Evolutionary conservation across 805 yeast species (phyloP).

Genomic region (Kodamaea laetipori): DNA sequence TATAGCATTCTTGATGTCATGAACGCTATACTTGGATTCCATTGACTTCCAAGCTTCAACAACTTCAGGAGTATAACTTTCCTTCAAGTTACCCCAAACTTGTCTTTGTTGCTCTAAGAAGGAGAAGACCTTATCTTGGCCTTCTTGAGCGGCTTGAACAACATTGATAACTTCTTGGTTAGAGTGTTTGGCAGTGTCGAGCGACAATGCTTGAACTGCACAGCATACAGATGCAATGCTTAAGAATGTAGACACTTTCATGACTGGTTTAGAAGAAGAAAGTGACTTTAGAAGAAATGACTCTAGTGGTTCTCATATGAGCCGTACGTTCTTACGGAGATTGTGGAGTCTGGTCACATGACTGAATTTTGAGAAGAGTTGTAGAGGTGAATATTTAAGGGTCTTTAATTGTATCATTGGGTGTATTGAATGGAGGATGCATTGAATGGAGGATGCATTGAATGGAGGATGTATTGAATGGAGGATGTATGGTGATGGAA

Average conservation of each 20-base stretch:
- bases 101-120: constrained; percentile 7
- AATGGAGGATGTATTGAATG: too few species aligned
- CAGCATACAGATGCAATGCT: not conserved
- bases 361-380: too few species aligned
- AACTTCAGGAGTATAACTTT: constrained; percentile 7
- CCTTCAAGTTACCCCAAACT: constrained; percentile 6
- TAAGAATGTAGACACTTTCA: not conserved
- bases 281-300: too few species aligned
- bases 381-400: too few species aligned
- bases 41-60: constrained; percentile 7
- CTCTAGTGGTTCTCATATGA: too few species aligned
- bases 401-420: too few species aligned
- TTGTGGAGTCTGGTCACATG: not conserved
- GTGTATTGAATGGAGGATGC: too few species aligned
- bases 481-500: too few species aligned
- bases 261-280: not conserved
- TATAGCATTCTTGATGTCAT: constrained; percentile 7
- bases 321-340: not conserved
- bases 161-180: not conserved
- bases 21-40: constrained; percentile 1
- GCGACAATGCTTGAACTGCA: not conserved
- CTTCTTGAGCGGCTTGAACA: not conserved
- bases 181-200: not conserved
- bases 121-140: constrained; percentile 5
- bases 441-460: too few species aligned